phyloP scores from a whole-genome alignment of 768 basidiomycete species.

The Phaffia tasmanica region DNA sequence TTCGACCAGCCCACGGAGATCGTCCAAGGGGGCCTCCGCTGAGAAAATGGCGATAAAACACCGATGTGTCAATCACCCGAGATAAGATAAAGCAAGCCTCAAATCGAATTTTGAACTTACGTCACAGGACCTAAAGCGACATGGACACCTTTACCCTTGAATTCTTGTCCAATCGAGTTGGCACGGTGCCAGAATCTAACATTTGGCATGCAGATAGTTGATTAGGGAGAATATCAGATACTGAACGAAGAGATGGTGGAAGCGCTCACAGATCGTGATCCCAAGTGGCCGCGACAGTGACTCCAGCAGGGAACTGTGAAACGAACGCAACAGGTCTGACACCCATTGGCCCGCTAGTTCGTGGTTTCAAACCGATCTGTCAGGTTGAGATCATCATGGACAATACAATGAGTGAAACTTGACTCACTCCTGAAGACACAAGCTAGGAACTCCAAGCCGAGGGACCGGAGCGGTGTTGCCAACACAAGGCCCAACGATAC shows the following conservation, averaged over 20 bases:
- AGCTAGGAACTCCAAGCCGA: slow-evolving; percentile 8
- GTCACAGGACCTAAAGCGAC: slow-evolving; percentile 48
- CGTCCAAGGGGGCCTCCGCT: slow-evolving; percentile 25
- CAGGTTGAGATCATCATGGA: not conserved
- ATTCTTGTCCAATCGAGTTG: slow-evolving; percentile 67
- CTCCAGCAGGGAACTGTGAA: slow-evolving; percentile 21
- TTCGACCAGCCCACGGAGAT: slow-evolving; percentile 19
- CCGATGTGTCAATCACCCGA: not conserved
- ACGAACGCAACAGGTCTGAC: slow-evolving; percentile 15
- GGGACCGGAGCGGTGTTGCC: not conserved
- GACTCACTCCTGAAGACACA: slow-evolving; percentile 1
- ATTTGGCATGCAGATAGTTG: too few relatives aligned
- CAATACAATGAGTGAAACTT: not conserved
- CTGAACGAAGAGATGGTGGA: not conserved
- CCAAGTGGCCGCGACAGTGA: slow-evolving; percentile 20
- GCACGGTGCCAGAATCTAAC: slow-evolving; percentile 56
- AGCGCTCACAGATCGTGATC: slow-evolving; percentile 14
- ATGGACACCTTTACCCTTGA: slow-evolving; percentile 71
- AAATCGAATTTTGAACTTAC: not conserved
- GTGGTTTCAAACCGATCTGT: not conserved
- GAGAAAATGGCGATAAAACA: slow-evolving; percentile 8
- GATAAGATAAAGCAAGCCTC: not conserved
- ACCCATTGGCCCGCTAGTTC: not conserved
- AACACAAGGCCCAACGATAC: not conserved
- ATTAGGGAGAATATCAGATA: too few relatives aligned